Percentiles rank a stretch among this genome's conserved stretches.
Evolutionary conservation across 2,329 filamentous ascomycete genomes (phyloP).

Genomic region (Paecilomyces niveus): DNA sequence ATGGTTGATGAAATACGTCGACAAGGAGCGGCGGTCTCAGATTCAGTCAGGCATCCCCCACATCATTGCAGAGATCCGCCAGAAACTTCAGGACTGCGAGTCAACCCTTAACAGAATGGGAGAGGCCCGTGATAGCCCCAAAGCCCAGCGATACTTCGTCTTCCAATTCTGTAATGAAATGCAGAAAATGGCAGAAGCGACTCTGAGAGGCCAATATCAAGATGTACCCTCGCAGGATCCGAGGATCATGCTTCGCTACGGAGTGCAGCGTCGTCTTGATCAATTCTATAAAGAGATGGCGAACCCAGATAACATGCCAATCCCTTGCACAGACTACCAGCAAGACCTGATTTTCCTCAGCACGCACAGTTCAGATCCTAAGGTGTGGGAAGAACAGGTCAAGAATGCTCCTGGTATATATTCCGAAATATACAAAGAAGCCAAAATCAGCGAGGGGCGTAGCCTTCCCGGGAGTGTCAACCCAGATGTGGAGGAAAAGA

Average conservation of each 20-base stretch:
- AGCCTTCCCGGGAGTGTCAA: too few relatives aligned
- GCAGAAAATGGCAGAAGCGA: slow-evolving; percentile 9
- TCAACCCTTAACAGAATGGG: too few relatives aligned
- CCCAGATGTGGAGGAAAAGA: too few relatives aligned
- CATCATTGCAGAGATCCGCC: slow-evolving; percentile 9
- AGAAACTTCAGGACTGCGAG: background rate
- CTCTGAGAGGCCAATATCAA: slow-evolving; percentile 9
- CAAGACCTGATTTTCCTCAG: slow-evolving; percentile 3
- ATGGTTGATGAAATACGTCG: slow-evolving; percentile 9
- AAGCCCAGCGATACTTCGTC: slow-evolving; percentile 6
- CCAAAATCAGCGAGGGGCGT: too few relatives aligned
- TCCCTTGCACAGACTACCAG: background rate
- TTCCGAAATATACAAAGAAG: slow-evolving; percentile 1
- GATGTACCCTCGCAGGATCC: slow-evolving; percentile 2
- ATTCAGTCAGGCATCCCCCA: slow-evolving; percentile 9
- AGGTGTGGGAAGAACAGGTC: too few relatives aligned
- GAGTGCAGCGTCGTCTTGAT: too few relatives aligned
- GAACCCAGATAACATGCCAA: too few relatives aligned
- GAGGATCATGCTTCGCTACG: too few relatives aligned
- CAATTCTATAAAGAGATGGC: too few relatives aligned
- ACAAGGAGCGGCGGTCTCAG: slow-evolving; percentile 8
- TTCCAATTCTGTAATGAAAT: slow-evolving; percentile 8
- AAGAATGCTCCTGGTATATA: background rate
- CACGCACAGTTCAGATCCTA: too few relatives aligned
- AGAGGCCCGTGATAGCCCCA: background rate